Base-by-base conservation (phyloP, 306 rosid genomes). In the Lagenaria siceraria region DNA sequence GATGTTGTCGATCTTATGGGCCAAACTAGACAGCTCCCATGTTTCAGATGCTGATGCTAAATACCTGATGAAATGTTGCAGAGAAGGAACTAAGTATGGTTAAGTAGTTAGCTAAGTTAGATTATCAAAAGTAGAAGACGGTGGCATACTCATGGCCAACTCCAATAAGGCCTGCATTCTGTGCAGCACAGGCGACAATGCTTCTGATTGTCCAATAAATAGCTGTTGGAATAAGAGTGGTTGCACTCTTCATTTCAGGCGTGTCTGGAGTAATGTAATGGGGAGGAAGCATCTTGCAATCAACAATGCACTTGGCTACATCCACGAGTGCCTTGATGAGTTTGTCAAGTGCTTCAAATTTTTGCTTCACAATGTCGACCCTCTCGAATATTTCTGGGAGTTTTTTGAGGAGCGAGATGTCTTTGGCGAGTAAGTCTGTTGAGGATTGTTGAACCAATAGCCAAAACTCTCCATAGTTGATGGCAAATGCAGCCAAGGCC, bases 11-110 rank as follows among this genome's bases (percentile, higher is more conserved):
- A 90, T 84, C 86, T 86, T 90, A 68, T 90, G 90, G 2, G 88
- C 82, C 90, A 89, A 82, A 49, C 89, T 89, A 0, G 96, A 83
- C 43, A 90, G 82, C 71, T 94, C 97, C 96, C 98, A 94, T 10
- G 88, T 38, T 71, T 90, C 95, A n/a, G 86, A 59, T 31, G 77
- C 81, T 74, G 85, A 51, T 78, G 87, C 62, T 51, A 78, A 8
- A 14, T 79, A 76, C 83, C 97, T 90, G 75, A 78, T 9, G 43
- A 24, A 25, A 13, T 10, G 22, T 19, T 43, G 58, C 17, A 71
- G 22, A 48, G 12, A 71, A 36, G 2, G 48, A 46, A 40, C 31
- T 8, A 9, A 35, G 53, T 40, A 40, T 42, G 74, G 15, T 40
- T 1, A 65, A 24, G 21, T 24, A 42, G 31, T 66, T 25, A 68